Evolutionary conservation across 441 rosid genomes (phyloP).

Genomic region (Aquilaria agallochum): DNA sequence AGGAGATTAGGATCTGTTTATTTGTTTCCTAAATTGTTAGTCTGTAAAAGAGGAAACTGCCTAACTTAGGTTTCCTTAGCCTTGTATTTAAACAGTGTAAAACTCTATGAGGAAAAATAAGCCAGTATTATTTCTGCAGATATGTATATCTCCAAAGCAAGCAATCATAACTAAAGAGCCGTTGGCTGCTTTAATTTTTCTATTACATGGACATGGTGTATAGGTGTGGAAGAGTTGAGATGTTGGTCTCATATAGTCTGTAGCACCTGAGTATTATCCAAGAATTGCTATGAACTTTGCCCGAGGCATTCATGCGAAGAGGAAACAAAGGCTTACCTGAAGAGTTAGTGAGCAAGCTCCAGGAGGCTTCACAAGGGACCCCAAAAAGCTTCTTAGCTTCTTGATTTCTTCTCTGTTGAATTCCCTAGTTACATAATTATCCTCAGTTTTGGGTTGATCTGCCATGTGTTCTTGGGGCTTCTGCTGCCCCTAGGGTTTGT

Average conservation of each 20-base stretch:
- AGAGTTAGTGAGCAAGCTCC: background rate
- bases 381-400: background rate
- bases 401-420: background rate
- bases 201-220: constrained; percentile 9
- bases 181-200: background rate
- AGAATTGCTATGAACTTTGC: background rate
- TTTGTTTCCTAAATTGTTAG: too few relatives aligned
- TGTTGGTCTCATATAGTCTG: background rate
- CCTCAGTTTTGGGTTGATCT: background rate
- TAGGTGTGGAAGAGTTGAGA: background rate
- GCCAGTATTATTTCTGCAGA: too few relatives aligned
- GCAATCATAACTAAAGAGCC: background rate
- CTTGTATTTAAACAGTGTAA: too few relatives aligned
- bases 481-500: background rate
- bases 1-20: too few relatives aligned
- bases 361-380: background rate
- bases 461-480: background rate
- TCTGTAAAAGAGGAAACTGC: too few relatives aligned
- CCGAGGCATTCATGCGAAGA: background rate
- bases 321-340: background rate
- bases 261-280: background rate
- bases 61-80: too few relatives aligned
- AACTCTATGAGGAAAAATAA: too few relatives aligned
- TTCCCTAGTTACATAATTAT: background rate
- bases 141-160: background rate